phyloP scores from a whole-genome alignment of 495 filamentous ascomycete species.

The Aspergillus cavernicola region DNA sequence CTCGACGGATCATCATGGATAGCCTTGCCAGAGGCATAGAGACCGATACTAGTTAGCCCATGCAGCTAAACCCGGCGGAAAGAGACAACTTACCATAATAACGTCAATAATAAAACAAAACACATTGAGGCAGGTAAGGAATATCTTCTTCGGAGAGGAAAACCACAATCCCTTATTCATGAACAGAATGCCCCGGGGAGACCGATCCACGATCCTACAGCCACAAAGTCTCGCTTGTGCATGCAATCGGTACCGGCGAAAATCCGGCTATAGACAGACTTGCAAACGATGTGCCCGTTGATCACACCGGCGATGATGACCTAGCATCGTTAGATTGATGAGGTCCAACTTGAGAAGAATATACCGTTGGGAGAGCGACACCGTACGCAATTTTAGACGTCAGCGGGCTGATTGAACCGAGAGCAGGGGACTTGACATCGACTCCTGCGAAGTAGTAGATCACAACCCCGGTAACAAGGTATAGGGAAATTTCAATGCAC shows the following conservation, averaged over 20 bases:
- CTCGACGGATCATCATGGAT: constrained; percentile 35
- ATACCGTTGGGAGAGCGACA: constrained; percentile 66
- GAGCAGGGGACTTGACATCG: constrained; percentile 65
- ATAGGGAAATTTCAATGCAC: constrained; percentile 60
- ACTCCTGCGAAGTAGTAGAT: constrained; percentile 71
- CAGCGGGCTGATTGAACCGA: constrained; percentile 60
- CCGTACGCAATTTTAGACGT: constrained; percentile 72
- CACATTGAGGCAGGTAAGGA: constrained; percentile 33
- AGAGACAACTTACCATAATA: constrained; percentile 25
- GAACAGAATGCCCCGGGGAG: constrained; percentile 42
- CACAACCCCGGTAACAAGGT: constrained; percentile 45
- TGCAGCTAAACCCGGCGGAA: too few relatives aligned
- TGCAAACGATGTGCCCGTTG: constrained; percentile 60
- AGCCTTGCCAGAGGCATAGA: constrained; percentile 42
- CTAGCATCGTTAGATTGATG: constrained; percentile 3
- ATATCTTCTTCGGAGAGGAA: constrained; percentile 31
- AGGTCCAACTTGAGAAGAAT: too few relatives aligned
- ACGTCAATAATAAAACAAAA: constrained; percentile 31
- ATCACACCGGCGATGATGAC: constrained; percentile 62
- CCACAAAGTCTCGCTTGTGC: constrained; percentile 53
- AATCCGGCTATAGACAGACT: constrained; percentile 63
- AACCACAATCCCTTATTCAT: constrained; percentile 38
- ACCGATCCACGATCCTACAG: constrained; percentile 51
- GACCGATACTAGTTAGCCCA: too few relatives aligned
- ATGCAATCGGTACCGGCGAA: constrained; percentile 56